Evolutionary conservation across 768 basidiomycete species (phyloP), one percentile per base, ranked within the genome.

Genomic region (Psilocybe tampanensis): DNA sequence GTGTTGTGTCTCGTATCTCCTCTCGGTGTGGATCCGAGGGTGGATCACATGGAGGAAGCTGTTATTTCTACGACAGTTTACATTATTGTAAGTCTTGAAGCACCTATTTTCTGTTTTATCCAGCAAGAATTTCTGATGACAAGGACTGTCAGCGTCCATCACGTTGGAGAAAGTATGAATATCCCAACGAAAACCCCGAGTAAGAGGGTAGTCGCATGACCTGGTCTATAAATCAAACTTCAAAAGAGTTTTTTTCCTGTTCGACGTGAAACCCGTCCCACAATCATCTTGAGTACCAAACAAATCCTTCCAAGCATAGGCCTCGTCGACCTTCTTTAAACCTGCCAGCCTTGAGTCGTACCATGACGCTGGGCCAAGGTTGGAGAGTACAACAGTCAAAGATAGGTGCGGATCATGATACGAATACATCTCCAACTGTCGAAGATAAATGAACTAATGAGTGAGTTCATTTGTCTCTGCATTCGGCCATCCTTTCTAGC

Each of bases 61-160:
- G 60, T 39, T 62, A 55, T 49, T 62, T 62, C 42, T 56, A 62
- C 18, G 56, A 62, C 42, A 62, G 57, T 18, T 42, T 62, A 7
- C 57, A 62, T 36, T 52, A 58, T 24, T 56, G 57, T 59, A 13
- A 52, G 60, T 54, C 23, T 47, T 56, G n/a, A n/a, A 42, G 11
- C 17, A 11, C 13, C 18, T 6, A 54, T 33, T 8, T 18, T 22
- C 8, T 23, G 36, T 17, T 15, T 26, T 19, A 17, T 39, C 9
- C 5, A 5, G 29, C 36, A 39, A 6, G 12, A 39, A 39, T 13
- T 39, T 39, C n/a, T n/a, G n/a, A 39, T 39, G 15, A 3, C n/a
- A 4, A 39, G n/a, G 4, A n/a, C 4, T 15, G n/a, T 39, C 15
- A 39, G 36, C 36, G 36, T 39, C 36, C 36, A 39, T 39, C 13